Evolutionary conservation across 306 rosid species (phyloP).

Genomic region (Cicer bijugum): DNA sequence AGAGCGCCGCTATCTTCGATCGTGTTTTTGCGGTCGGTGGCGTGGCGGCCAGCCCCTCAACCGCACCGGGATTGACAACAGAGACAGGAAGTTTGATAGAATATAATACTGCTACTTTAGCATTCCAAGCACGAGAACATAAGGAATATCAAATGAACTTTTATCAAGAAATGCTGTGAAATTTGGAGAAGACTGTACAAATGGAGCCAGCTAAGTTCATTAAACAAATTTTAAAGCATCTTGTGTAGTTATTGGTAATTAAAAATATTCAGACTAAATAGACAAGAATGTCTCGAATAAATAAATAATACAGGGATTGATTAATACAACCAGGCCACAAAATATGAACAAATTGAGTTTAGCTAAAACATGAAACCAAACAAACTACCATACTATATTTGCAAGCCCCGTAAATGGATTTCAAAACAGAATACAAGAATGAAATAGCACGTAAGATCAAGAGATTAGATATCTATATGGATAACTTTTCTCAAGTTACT

Average conservation of each 20-base stretch:
- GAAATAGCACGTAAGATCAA: conserved; percentile 28
- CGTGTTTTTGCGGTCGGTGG: no score
- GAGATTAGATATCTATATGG: conserved; percentile 22
- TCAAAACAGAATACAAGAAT: conserved; percentile 12
- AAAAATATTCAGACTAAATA: conserved; percentile 12
- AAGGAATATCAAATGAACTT: conserved; percentile 17
- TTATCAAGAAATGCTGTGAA: conserved; percentile 39
- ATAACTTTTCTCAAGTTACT: conserved; percentile 3
- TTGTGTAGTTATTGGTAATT: background rate
- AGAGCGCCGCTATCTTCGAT: no score
- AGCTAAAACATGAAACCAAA: conserved; percentile 33
- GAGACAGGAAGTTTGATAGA: conserved; percentile 5
- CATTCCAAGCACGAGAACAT: conserved; percentile 20
- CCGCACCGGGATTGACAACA: no score
- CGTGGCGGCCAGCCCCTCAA: no score
- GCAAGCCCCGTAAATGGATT: conserved; percentile 34
- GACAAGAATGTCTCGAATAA: conserved; percentile 4
- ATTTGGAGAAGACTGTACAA: conserved; percentile 19
- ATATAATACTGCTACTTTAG: conserved; percentile 25
- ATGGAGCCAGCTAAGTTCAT: conserved; percentile 10
- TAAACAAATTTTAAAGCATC: conserved; percentile 22
- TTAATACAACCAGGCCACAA: conserved; percentile 21
- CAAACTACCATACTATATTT: conserved; percentile 4
- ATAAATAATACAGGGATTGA: conserved; percentile 6
- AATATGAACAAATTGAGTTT: conserved; percentile 26